Base-by-base conservation (phyloP, 2,329 filamentous ascomycete species). In the Sclerotinia borealis region DNA sequence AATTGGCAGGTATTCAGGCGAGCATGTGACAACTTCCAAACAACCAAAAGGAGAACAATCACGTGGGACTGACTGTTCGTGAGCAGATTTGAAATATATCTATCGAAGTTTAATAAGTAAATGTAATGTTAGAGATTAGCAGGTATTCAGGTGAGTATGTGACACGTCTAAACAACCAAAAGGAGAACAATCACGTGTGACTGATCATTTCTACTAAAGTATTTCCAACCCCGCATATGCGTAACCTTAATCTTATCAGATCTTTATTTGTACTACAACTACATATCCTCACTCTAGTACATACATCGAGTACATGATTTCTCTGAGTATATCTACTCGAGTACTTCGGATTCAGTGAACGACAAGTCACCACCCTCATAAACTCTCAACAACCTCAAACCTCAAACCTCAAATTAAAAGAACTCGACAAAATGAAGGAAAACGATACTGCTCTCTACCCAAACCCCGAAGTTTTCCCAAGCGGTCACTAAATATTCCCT, bases 401-500 rank as follows among this genome's bases (percentile, higher is more conserved):
- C n/a, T n/a, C n/a, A n/a, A 31, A 9, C 45, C 9, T 17, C 17
- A n/a, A 43, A 27, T 27, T 19, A 15, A 19, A 36, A 59, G 10
- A 36, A 48, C 2, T 39, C 13, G 10, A 13, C 36, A 68, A 61
- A 34, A 73, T 72, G 71, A 72, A 72, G 59, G 66, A 68, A 48
- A 68, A 68, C 34, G 67, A 64, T 3, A 70, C 75, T 29, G 68
- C 72, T 31, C 75, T 81, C 41, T 81, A 80, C 68, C 73, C 76
- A 37, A 80, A 77, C 59, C 73, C 76, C 31, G 68, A 76, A 61
- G 75, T 80, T 58, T 58, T 76, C 76, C 59, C 67, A 71, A 56
- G 75, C 73, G 22, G 80, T 81, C 65, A 75, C 76, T 17, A 72
- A 75, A 15, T 82, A 83, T 69, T 74, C 80, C 22, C 73, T 75